Percentiles rank a stretch among this genome's conserved stretches.
Evolutionary conservation across 2,329 filamentous ascomycete species (phyloP).

Genomic region (Elsinoe ampelina): DNA sequence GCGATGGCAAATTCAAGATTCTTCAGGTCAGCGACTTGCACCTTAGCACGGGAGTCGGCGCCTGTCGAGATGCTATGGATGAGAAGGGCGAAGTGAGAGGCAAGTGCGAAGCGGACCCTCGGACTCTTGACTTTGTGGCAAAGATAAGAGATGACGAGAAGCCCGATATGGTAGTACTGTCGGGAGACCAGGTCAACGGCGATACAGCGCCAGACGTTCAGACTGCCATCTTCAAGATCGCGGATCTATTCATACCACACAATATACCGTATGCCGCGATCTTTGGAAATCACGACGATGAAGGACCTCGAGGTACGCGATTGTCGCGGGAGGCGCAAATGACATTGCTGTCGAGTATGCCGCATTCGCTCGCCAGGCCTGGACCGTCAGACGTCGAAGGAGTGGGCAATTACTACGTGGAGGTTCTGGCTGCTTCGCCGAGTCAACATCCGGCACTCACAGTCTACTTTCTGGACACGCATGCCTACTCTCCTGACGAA

Average conservation of each 20-base stretch:
- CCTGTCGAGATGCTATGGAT: conserved; percentile 74
- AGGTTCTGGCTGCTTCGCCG: conserved; percentile 70
- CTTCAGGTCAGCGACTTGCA: conserved; percentile 94
- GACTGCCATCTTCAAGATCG: conserved; percentile 90
- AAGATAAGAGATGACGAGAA: conserved; percentile 83
- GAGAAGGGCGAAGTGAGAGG: conserved; percentile 61
- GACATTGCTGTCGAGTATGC: conserved; percentile 74
- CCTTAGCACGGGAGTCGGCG: conserved; percentile 77
- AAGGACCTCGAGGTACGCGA: conserved; percentile 47
- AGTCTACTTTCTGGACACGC: conserved; percentile 89
- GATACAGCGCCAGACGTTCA: conserved; percentile 86
- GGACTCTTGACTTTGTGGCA: conserved; percentile 82
- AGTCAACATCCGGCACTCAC: conserved; percentile 85
- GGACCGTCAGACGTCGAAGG: conserved; percentile 80
- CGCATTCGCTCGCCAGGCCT: conserved; percentile 77
- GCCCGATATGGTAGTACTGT: conserved; percentile 83
- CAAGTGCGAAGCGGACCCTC: conserved; percentile 80
- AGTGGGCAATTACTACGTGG: conserved; percentile 89
- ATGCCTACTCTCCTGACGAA: conserved; percentile 85
- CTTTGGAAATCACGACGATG: conserved; percentile 96
- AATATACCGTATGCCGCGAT: conserved; percentile 90
- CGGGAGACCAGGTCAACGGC: conserved; percentile 91
- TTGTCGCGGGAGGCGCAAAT: conserved; percentile 71
- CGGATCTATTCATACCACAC: conserved; percentile 71
- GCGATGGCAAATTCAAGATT: conserved; percentile 94